Conservation (phyloP, 2,329 filamentous ascomycete genomes). For the Pestalotiopsis sp. region DNA sequence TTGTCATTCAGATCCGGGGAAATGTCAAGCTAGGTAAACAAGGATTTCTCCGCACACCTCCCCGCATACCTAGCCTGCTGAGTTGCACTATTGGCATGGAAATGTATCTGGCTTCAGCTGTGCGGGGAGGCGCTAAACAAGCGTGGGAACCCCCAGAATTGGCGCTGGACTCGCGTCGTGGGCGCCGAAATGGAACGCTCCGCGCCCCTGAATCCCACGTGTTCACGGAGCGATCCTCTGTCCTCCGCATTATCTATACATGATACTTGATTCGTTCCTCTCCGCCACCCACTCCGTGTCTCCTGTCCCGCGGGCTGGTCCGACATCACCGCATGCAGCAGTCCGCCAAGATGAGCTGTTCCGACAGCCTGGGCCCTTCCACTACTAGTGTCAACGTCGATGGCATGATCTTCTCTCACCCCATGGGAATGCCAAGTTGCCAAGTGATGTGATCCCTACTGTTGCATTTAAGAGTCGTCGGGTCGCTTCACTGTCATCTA, state of each 20-base stretch:
- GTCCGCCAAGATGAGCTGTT: neutral
- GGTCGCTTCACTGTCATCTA: neutral
- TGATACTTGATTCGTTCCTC: neutral
- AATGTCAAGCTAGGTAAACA: neutral
- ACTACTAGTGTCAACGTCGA: neutral
- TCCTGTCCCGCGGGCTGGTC: neutral
- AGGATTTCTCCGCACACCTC: neutral
- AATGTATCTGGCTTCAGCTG: neutral
- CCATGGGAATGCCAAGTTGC: neutral
- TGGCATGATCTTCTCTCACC: neutral
- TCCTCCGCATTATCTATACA: neutral
- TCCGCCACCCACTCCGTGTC: neutral
- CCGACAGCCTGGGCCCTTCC: neutral
- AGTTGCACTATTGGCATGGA: neutral
- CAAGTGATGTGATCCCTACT: neutral
- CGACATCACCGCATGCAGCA: neutral
- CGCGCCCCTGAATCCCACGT: neutral
- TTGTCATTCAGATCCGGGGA: too few relatives aligned
- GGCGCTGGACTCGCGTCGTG: neutral
- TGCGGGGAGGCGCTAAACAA: neutral
- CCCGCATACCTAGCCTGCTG: neutral
- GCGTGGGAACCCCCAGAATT: neutral
- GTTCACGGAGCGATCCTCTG: neutral
- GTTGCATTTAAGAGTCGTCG: neutral
- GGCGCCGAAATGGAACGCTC: neutral